Conservation (phyloP, 495 filamentous ascomycete genomes). For the Amorphotheca resinae region DNA sequence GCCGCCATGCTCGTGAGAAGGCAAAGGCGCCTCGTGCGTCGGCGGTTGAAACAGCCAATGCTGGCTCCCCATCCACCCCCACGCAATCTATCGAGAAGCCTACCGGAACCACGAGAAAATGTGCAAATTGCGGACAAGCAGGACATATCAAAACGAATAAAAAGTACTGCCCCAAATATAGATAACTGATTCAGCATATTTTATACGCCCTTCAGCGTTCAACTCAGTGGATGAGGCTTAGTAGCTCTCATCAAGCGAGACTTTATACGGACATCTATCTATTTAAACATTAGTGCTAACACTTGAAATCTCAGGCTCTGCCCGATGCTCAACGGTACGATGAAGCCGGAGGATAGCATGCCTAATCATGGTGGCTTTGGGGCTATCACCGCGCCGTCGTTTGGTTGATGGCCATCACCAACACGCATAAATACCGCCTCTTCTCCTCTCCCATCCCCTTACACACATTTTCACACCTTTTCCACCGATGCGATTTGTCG, state of each 20-base stretch:
- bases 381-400: conserved; percentile 26
- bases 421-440: too few species aligned
- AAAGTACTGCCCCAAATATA: conserved; percentile 43
- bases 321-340: conserved; percentile 78
- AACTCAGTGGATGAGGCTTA: neutral
- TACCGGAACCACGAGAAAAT: conserved; percentile 74
- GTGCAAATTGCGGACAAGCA: conserved; percentile 88
- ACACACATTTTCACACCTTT: too few species aligned
- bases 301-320: conserved; percentile 51
- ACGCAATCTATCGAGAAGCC: conserved; percentile 32
- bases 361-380: conserved; percentile 40
- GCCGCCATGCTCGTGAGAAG: conserved; percentile 81
- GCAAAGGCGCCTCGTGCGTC: conserved; percentile 51
- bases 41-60: conserved; percentile 29
- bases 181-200: too few species aligned
- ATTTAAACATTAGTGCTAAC: conserved; percentile 24
- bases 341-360: conserved; percentile 53
- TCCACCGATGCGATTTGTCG: too few species aligned
- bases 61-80: conserved; percentile 28
- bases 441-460: too few species aligned
- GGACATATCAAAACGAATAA: conserved; percentile 99
- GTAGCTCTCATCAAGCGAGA: conserved; percentile 1
- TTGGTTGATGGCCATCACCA: conserved; percentile 1
- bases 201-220: too few species aligned
- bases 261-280: neutral